Conservation (phyloP, 305 asterid species). For the Fraxinus sp. region DNA sequence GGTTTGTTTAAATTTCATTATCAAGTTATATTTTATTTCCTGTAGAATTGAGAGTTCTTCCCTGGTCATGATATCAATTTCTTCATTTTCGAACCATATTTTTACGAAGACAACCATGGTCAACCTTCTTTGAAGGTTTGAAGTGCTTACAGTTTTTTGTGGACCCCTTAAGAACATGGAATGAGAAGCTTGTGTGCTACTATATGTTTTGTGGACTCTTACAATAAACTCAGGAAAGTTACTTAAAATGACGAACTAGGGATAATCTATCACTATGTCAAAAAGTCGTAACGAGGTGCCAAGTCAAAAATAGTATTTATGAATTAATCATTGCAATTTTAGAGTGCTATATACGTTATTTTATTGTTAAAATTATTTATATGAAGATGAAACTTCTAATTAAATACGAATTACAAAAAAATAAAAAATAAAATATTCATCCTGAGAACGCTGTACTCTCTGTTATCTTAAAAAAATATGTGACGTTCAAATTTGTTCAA, state of each 20-base stretch:
- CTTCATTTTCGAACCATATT: not conserved
- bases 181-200: slow-evolving; percentile 6
- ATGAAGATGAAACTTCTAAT: not conserved
- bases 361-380: not conserved
- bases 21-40: slow-evolving; percentile 13
- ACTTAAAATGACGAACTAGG: not conserved
- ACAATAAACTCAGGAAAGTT: not conserved
- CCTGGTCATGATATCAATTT: not conserved
- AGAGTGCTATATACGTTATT: not conserved
- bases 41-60: not conserved
- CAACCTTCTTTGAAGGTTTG: not conserved
- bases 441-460: not conserved
- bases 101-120: not conserved
- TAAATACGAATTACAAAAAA: not conserved
- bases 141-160: slow-evolving; percentile 3
- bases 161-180: slow-evolving; percentile 6
- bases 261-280: not conserved
- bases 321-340: not conserved
- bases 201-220: slow-evolving; percentile 14
- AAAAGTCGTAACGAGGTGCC: not conserved
- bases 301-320: not conserved
- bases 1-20: slow-evolving; percentile 38
- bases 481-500: not conserved
- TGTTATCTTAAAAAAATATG: not conserved
- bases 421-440: not conserved